These are phyloP conservation scores for Cordyceps pruinosa DNA, from an alignment of 2,329 filamentous ascomycete species.

Conservation along the genomic window DNA sequence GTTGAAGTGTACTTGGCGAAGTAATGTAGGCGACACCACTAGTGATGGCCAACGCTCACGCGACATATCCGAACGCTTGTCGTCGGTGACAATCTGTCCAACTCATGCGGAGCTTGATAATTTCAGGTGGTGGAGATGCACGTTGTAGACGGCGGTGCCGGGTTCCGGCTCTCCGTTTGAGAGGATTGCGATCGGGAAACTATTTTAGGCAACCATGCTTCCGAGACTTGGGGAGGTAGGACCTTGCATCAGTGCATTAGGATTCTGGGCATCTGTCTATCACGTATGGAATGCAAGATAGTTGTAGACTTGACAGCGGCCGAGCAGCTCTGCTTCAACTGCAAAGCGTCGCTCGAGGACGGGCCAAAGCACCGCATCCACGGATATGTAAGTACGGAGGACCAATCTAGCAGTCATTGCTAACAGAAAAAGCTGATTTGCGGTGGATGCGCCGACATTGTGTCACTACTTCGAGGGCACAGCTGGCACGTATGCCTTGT, in stretches of 20 bases:
- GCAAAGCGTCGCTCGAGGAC: background rate
- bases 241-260: too few species aligned
- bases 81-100: background rate
- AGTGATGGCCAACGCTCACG: too few species aligned
- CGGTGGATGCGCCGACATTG: background rate
- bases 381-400: background rate
- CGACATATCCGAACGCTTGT: too few species aligned
- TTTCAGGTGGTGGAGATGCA: background rate
- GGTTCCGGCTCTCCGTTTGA: background rate
- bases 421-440: background rate
- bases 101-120: background rate
- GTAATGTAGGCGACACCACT: too few species aligned
- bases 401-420: background rate
- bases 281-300: background rate
- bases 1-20: too few species aligned
- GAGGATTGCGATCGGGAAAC: background rate
- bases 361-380: background rate
- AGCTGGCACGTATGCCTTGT: constrained; percentile 1
- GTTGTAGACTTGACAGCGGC: background rate
- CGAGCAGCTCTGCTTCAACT: background rate
- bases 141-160: background rate
- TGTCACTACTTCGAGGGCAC: background rate
- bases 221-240: background rate
- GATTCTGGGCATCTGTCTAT: background rate
- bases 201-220: background rate